phyloP scores from a whole-genome alignment of 768 basidiomycete species.

The Amanita inopinata region DNA sequence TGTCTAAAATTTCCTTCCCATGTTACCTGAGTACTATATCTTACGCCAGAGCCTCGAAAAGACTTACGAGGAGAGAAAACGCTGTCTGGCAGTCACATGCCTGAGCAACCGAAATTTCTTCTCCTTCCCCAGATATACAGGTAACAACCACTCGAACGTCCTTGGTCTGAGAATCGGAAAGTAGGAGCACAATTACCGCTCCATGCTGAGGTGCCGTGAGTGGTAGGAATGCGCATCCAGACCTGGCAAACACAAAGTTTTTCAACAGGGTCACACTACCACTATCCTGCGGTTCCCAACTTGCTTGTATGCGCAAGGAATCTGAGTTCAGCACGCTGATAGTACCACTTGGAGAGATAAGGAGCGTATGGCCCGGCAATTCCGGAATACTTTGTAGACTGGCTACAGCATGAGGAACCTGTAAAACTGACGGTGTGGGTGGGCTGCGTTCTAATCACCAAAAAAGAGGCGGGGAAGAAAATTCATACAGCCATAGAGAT shows the following conservation, averaged over 20 bases:
- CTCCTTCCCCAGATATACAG: conserved; percentile 2
- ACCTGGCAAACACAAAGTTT: conserved; percentile 11
- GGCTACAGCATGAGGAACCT: conserved; percentile 8
- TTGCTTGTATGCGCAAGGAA: conserved; percentile 9
- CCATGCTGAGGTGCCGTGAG: conserved; percentile 15
- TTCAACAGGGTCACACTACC: conserved; percentile 15
- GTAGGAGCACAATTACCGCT: conserved; percentile 16
- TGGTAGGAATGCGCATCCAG: conserved; percentile 20
- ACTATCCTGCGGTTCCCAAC: conserved; percentile 11
- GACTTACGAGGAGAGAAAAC: conserved; percentile 25
- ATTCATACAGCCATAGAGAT: conserved; percentile 25
- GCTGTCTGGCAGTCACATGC: conserved; percentile 16
- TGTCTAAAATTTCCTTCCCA: conserved; percentile 25
- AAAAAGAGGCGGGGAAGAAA: conserved; percentile 26
- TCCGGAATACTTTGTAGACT: conserved; percentile 1
- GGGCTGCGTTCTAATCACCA: conserved; percentile 1
- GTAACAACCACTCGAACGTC: background rate
- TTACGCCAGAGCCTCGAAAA: conserved; percentile 6
- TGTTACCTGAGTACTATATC: conserved; percentile 6
- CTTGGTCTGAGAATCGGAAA: conserved; percentile 3
- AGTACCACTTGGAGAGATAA: conserved; percentile 22
- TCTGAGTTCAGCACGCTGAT: conserved; percentile 23
- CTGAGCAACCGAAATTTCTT: background rate
- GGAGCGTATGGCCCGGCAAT: conserved; percentile 15
- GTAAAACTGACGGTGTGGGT: conserved; percentile 1